Evolutionary conservation across 2,329 filamentous ascomycete genomes (phyloP).

Genomic region (Monilinia vaccinii-corymbosi): DNA sequence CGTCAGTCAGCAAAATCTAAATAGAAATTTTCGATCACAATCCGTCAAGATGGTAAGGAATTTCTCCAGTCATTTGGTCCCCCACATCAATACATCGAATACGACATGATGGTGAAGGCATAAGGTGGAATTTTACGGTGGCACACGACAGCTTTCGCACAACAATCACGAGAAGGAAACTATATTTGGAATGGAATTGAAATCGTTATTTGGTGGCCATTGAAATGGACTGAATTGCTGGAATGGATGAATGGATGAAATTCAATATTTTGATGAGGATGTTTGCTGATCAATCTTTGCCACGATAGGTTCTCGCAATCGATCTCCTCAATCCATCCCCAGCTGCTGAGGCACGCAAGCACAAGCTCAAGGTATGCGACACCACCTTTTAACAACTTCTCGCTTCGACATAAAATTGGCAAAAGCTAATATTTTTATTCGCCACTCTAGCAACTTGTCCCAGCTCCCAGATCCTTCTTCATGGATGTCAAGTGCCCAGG

Average conservation of each 20-base stretch:
- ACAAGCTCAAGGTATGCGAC: slow-evolving; percentile 95
- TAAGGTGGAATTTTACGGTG: slow-evolving; percentile 18
- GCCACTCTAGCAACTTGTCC: slow-evolving; percentile 69
- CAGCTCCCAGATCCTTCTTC: slow-evolving; percentile 97
- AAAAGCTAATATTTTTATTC: slow-evolving; percentile 9
- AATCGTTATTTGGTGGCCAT: slow-evolving; percentile 9
- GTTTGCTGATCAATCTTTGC: slow-evolving; percentile 39
- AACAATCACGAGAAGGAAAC: slow-evolving; percentile 9
- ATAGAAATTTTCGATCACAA: slow-evolving; percentile 34
- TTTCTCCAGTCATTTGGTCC: slow-evolving; percentile 10
- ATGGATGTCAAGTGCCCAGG: slow-evolving; percentile 99
- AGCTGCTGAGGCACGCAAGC: slow-evolving; percentile 97
- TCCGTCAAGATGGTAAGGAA: slow-evolving; percentile 62
- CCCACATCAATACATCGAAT: slow-evolving; percentile 11
- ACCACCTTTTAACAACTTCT: neutral
- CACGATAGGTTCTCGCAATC: slow-evolving; percentile 91
- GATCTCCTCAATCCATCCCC: slow-evolving; percentile 99
- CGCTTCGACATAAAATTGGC: neutral
- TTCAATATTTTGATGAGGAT: slow-evolving; percentile 14
- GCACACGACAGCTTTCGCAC: slow-evolving; percentile 24
- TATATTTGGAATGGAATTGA: slow-evolving; percentile 2
- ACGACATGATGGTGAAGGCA: slow-evolving; percentile 7
- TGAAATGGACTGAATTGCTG: neutral
- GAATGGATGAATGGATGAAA: slow-evolving; percentile 22
- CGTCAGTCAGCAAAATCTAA: slow-evolving; percentile 26